Conservation (phyloP, 2,329 filamentous ascomycete genomes). For the Cercospora sp. region DNA sequence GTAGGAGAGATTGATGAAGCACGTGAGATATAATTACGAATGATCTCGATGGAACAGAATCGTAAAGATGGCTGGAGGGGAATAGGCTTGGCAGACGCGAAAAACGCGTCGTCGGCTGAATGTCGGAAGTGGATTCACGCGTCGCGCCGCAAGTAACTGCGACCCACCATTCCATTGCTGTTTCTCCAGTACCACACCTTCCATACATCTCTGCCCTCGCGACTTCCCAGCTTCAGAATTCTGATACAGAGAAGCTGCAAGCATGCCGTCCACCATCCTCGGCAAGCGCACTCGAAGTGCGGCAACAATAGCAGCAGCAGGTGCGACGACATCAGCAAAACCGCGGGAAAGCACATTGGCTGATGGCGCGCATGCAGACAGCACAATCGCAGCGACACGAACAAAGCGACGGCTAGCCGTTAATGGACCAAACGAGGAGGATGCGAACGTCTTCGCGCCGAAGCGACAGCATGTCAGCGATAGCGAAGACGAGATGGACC, state of each 20-base stretch:
- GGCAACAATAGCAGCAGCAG: constrained; percentile 37
- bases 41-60: background rate
- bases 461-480: constrained; percentile 47
- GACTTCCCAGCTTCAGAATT: background rate
- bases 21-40: background rate
- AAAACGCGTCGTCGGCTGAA: constrained; percentile 10
- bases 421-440: constrained; percentile 64
- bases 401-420: constrained; percentile 48
- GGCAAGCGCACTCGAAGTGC: constrained; percentile 51
- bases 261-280: constrained; percentile 40
- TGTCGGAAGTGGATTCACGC: constrained; percentile 14
- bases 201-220: background rate
- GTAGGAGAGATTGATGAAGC: background rate
- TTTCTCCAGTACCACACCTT: constrained; percentile 11
- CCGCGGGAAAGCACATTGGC: constrained; percentile 21
- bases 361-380: constrained; percentile 12
- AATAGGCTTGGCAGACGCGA: constrained; percentile 8
- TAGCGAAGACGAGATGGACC: constrained; percentile 42
- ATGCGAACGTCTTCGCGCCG: constrained; percentile 59
- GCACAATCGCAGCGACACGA: constrained; percentile 36
- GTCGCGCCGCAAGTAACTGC: constrained; percentile 8
- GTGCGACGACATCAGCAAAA: constrained; percentile 36
- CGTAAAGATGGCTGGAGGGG: constrained; percentile 7
- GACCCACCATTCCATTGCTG: background rate
- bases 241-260: constrained; percentile 27